phyloP scores from a whole-genome alignment of 768 basidiomycete species.

The Porphyrellus cyaneotinctus region DNA sequence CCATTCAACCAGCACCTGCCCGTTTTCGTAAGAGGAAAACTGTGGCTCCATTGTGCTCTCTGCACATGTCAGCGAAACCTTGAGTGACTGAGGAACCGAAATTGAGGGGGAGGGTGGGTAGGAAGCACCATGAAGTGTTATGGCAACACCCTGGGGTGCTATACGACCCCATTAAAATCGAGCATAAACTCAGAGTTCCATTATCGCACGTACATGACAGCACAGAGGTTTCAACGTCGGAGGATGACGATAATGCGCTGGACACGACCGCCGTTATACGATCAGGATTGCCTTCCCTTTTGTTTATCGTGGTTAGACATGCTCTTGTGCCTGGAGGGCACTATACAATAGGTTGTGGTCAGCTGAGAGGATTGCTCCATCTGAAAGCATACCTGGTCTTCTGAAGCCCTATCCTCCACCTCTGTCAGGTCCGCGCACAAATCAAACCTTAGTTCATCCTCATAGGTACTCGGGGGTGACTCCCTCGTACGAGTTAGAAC shows the following conservation, averaged over 20 bases:
- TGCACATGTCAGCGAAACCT: conserved; percentile 58
- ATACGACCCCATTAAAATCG: conserved; percentile 9
- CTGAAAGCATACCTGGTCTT: conserved; percentile 61
- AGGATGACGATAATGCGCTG: conserved; percentile 44
- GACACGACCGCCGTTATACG: conserved; percentile 73
- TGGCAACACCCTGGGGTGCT: conserved; percentile 53
- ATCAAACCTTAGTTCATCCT: conserved; percentile 61
- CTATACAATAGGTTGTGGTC: conserved; percentile 35
- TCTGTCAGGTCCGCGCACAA: conserved; percentile 57
- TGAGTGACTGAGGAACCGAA: conserved; percentile 53
- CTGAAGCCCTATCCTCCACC: conserved; percentile 42
- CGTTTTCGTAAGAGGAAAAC: conserved; percentile 59
- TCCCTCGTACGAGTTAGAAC: conserved; percentile 47
- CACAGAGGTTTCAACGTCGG: conserved; percentile 24
- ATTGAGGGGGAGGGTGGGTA: conserved; percentile 52
- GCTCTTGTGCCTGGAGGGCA: conserved; percentile 66
- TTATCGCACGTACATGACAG: conserved; percentile 37
- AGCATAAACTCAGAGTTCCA: neutral
- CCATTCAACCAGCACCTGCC: conserved; percentile 59
- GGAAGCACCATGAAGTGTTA: conserved; percentile 54
- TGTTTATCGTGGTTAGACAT: conserved; percentile 67
- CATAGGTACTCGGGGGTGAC: conserved; percentile 59
- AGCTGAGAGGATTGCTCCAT: neutral
- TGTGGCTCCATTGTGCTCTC: conserved; percentile 41
- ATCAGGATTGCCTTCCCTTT: conserved; percentile 50